These are phyloP conservation scores for Dendrothele bispora DNA, from an alignment of 768 basidiomycete genomes.

Conservation along the genomic window DNA sequence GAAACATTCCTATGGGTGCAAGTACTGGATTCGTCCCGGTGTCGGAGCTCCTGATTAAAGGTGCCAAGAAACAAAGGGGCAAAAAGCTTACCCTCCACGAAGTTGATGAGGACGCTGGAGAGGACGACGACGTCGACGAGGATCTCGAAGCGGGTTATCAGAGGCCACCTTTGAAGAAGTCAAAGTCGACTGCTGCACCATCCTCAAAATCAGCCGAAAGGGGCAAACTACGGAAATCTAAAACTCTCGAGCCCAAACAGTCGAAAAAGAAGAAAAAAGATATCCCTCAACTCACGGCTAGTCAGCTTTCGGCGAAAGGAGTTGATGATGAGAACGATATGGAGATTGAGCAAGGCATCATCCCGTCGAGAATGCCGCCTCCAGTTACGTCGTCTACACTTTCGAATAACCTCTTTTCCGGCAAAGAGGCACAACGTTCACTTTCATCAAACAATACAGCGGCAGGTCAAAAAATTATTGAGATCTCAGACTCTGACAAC, in stretches of 20 bases:
- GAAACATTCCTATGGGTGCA: conserved; percentile 78
- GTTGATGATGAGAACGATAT: conserved; percentile 56
- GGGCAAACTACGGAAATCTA: conserved; percentile 42
- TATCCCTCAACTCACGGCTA: conserved; percentile 27
- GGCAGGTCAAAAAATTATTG: conserved; percentile 9
- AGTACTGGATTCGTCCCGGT: conserved; percentile 71
- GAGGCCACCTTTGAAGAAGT: conserved; percentile 42
- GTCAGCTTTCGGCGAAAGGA: conserved; percentile 44
- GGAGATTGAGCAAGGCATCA: conserved; percentile 49
- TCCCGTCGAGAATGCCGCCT: conserved; percentile 8
- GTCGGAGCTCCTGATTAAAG: conserved; percentile 58
- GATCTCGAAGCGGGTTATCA: conserved; percentile 56
- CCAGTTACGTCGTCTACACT: too few species aligned
- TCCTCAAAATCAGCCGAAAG: conserved; percentile 34
- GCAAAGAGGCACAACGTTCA: conserved; percentile 8
- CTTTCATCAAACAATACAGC: conserved; percentile 15
- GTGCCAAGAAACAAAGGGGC: conserved; percentile 41
- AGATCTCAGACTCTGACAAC: conserved; percentile 23
- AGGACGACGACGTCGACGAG: conserved; percentile 68
- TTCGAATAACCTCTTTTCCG: conserved; percentile 30
- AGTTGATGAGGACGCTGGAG: conserved; percentile 52
- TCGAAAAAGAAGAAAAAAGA: conserved; percentile 18
- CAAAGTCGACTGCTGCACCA: conserved; percentile 30
- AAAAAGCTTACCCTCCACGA: conserved; percentile 34
- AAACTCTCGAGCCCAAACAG: conserved; percentile 36